Conservation (phyloP, 2,329 filamentous ascomycete genomes). For the Diplodia sapinea region DNA sequence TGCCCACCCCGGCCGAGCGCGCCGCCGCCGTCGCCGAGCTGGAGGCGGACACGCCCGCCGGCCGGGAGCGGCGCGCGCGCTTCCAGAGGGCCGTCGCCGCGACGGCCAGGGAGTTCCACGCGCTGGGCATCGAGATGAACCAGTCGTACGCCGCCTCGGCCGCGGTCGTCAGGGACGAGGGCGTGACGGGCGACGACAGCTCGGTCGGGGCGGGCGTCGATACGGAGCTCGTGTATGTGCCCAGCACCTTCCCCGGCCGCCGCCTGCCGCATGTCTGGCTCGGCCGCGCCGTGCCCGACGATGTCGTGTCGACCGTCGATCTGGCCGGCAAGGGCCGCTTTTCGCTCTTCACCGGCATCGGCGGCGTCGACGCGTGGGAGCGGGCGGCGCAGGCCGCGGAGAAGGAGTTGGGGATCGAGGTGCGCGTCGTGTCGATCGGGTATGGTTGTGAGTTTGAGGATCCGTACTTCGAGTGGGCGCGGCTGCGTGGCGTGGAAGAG, state of each 20-base stretch:
- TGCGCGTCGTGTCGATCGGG: slow-evolving; percentile 61
- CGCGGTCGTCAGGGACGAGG: slow-evolving; percentile 54
- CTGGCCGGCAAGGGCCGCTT: slow-evolving; percentile 60
- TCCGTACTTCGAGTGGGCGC: slow-evolving; percentile 66
- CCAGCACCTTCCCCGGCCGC: slow-evolving; percentile 63
- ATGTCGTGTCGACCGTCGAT: slow-evolving; percentile 63
- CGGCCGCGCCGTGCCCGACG: slow-evolving; percentile 54
- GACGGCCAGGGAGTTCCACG: slow-evolving; percentile 60
- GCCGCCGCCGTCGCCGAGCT: slow-evolving; percentile 51
- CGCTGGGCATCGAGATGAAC: slow-evolving; percentile 65
- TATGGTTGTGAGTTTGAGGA: slow-evolving; percentile 66
- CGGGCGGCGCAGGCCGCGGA: slow-evolving; percentile 53
- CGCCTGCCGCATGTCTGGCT: slow-evolving; percentile 69
- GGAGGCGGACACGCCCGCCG: slow-evolving; percentile 46
- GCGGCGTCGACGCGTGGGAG: slow-evolving; percentile 60
- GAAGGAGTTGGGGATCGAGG: slow-evolving; percentile 51
- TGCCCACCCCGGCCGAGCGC: slow-evolving; percentile 49
- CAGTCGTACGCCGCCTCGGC: slow-evolving; percentile 58
- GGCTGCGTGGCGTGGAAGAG: slow-evolving; percentile 60
- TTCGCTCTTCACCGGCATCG: slow-evolving; percentile 54
- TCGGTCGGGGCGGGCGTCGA: slow-evolving; percentile 50
- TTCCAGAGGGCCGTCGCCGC: slow-evolving; percentile 53
- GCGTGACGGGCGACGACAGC: slow-evolving; percentile 36
- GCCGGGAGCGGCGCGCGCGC: slow-evolving; percentile 47
- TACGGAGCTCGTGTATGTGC: slow-evolving; percentile 43